Evolutionary conservation across 345 rosid genomes (phyloP), one percentile per base, ranked within the genome.

Genomic region (Lenwebbia sp.): DNA sequence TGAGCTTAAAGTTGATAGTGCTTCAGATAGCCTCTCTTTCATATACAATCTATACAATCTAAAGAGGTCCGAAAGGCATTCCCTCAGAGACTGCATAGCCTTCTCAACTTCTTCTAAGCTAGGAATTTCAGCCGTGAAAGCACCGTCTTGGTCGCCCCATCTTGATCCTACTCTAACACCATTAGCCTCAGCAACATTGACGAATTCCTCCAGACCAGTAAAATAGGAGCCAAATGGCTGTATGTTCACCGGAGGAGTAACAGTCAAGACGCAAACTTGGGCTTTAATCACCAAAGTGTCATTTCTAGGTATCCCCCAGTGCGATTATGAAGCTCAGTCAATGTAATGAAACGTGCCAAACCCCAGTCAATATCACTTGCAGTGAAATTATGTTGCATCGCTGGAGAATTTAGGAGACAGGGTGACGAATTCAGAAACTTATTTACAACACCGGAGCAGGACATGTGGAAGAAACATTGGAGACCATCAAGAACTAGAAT

Each of bases 31-130:
- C 55, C 87, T 56, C 21, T 86, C 87, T 44, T 86, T 86, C 13
- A 82, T 57, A 75, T 86, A 82, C 87, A n/a, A n/a, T n/a, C n/a
- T n/a, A n/a, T n/a, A n/a, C n/a, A 86, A 40, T 75, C 58, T 86
- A 51, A 86, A 82, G 84, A 81, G 87, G 55, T 58, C 84, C 8
- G 4, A 82, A 58, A 86, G 87, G 57, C 87, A 86, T 49, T 82
- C 87, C 84, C 82, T 86, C 54, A 86, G 49, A 23, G 84, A 86
- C 55, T 54, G 84, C 78, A 82, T 86, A 56, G 87, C 87, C 47
- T 57, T 21, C 54, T 86, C 82, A 1, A 86, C 87, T 19, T 57
- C 84, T 26, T 82, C 87, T 74, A 82, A 55, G 54, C 84, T 49
- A 9, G 87, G 87, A n/a, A 14, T 44, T 62, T 83, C 82, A 37